phyloP scores from a whole-genome alignment of 305 asterid genomes.

The Plantago lanceolata region DNA sequence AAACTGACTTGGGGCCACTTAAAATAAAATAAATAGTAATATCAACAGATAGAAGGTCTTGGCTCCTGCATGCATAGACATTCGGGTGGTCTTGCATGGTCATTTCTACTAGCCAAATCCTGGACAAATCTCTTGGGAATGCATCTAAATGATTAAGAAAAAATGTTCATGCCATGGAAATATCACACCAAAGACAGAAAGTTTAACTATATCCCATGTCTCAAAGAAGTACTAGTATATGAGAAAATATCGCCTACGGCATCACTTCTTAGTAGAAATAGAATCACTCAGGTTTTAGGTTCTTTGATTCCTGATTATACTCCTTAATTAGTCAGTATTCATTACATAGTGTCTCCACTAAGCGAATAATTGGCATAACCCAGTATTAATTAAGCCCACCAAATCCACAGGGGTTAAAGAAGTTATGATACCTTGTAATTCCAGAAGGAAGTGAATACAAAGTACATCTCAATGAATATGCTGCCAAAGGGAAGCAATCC shows the following conservation, averaged over 20 bases:
- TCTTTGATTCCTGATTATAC: not conserved
- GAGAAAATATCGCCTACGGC: not conserved
- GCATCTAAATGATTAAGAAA: not conserved
- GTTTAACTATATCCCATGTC: not conserved
- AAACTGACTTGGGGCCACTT: not conserved
- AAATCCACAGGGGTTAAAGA: conserved; percentile 17
- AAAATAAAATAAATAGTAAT: too few species aligned
- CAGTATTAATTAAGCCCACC: not conserved
- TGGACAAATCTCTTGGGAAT: not conserved
- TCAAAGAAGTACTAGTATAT: not conserved
- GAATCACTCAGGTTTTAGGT: not conserved
- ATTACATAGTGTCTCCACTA: too few species aligned
- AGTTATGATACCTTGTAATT: conserved; percentile 42
- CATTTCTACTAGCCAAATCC: not conserved
- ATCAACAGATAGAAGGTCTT: not conserved
- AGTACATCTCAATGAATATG: conserved; percentile 63
- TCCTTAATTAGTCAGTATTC: not conserved
- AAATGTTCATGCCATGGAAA: not conserved
- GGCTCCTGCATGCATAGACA: not conserved
- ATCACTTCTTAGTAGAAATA: not conserved
- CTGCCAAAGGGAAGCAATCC: conserved; percentile 68
- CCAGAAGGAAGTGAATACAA: conserved; percentile 70
- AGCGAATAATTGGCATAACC: not conserved
- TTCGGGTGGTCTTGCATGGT: conserved; percentile 3
- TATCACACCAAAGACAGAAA: not conserved